Percentiles rank a stretch among this genome's conserved stretches.
phyloP scores from a whole-genome alignment of 2,329 filamentous ascomycete genomes.

The Fusarium gaditjirri region DNA sequence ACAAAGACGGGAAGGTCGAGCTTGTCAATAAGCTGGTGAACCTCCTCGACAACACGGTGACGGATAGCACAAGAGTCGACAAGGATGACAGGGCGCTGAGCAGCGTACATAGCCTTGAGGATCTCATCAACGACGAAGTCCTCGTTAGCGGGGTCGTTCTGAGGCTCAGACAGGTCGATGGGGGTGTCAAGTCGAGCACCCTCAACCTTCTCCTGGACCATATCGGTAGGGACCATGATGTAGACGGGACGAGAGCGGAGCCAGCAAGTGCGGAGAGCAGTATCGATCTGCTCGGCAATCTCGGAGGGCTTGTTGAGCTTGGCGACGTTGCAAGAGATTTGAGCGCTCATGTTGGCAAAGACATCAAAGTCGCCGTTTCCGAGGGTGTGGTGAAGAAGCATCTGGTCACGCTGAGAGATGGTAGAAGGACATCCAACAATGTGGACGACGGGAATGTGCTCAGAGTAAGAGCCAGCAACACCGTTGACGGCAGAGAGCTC shows the following conservation, averaged over 20 bases:
- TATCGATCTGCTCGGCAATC: constrained; percentile 80
- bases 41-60: constrained; percentile 77
- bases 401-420: constrained; percentile 58
- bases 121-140: constrained; percentile 86
- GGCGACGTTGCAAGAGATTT: constrained; percentile 77
- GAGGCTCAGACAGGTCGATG: constrained; percentile 72
- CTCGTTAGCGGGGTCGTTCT: constrained; percentile 77
- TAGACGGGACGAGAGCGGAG: constrained; percentile 82
- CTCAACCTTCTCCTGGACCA: constrained; percentile 80
- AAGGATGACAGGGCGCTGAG: constrained; percentile 80
- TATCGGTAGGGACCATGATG: constrained; percentile 83
- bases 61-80: constrained; percentile 86
- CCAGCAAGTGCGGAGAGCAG: constrained; percentile 79
- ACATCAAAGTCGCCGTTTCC: constrained; percentile 85
- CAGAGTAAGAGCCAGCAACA: constrained; percentile 78
- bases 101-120: constrained; percentile 75
- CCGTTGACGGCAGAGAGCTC: constrained; percentile 80
- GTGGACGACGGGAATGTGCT: constrained; percentile 77
- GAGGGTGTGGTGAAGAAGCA: constrained; percentile 74
- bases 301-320: constrained; percentile 76
- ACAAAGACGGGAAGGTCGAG: constrained; percentile 84
- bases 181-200: constrained; percentile 75
- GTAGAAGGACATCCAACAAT: constrained; percentile 67
- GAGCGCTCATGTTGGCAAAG: constrained; percentile 80
- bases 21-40: constrained; percentile 77